A percentile compares a stretch with the other conserved stretches of the same genome.
Evolutionary conservation across 441 rosid genomes (phyloP).

Genomic region (Hura crepitans): DNA sequence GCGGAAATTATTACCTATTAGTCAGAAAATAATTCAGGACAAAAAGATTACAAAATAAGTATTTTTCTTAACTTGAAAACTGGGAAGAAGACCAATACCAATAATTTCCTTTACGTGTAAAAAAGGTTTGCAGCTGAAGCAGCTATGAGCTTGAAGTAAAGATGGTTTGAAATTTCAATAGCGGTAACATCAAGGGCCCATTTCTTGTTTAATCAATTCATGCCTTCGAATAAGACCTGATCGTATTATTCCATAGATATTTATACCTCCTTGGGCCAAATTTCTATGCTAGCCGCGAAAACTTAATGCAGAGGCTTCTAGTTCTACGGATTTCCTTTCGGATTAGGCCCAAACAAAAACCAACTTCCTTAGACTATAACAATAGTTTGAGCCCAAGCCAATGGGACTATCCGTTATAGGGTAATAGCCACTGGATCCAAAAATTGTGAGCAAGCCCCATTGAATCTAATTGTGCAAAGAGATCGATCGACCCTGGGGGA

Average conservation of each 20-base stretch:
- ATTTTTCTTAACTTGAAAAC: no score
- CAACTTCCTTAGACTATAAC: background rate
- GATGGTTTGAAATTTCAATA: slow-evolving; percentile 2
- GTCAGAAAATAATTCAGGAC: no score
- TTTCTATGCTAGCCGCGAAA: background rate
- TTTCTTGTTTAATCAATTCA: background rate
- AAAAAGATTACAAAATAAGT: no score
- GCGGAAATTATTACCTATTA: no score
- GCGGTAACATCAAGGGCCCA: background rate
- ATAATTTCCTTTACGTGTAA: background rate
- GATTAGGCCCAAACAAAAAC: background rate
- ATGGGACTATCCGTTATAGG: no score
- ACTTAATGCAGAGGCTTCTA: background rate
- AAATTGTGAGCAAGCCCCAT: background rate
- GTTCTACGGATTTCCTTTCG: background rate
- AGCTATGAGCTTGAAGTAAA: background rate
- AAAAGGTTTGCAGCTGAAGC: background rate
- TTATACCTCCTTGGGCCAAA: background rate
- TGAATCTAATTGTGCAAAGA: no score
- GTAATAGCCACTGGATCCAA: background rate
- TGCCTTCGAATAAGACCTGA: background rate
- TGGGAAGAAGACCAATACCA: no score
- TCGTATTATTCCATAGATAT: no score
- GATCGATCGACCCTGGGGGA: no score
- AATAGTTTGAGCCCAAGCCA: background rate